Percentiles rank a stretch among this genome's conserved stretches.
phyloP scores from a whole-genome alignment of 495 filamentous ascomycete species.

The Aspergillus bertholletiae region DNA sequence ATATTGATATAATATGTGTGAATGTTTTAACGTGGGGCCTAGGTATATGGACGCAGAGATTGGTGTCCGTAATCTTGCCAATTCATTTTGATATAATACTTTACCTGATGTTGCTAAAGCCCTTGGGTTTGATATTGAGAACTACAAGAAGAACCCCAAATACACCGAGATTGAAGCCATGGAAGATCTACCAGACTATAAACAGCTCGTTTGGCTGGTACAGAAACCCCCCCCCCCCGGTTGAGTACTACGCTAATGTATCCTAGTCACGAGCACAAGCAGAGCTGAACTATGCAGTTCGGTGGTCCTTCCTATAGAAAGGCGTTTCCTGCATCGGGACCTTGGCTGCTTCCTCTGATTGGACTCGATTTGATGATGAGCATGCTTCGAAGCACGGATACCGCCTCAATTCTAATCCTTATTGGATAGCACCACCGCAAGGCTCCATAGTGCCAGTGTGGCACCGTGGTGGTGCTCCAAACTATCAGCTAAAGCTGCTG shows the following conservation, averaged over 20 bases:
- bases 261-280: not conserved
- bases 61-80: not conserved
- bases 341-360: not conserved
- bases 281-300: slow-evolving; percentile 1
- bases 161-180: not conserved
- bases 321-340: slow-evolving; percentile 1
- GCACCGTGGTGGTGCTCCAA: slow-evolving; percentile 2
- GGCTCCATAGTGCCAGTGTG: not conserved
- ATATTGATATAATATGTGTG: not conserved
- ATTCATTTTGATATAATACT: not conserved
- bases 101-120: not conserved
- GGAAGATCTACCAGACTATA: slow-evolving; percentile 4
- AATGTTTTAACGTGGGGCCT: not conserved
- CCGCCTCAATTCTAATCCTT: not conserved
- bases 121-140: not conserved
- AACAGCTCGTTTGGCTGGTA: slow-evolving; percentile 2
- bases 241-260: not conserved
- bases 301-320: slow-evolving; percentile 1
- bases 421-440: slow-evolving; percentile 2
- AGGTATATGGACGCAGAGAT: slow-evolving; percentile 7
- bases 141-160: not conserved
- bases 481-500: slow-evolving; percentile 2
- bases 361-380: not conserved
- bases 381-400: slow-evolving; percentile 1
- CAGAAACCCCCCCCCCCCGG: too few species aligned